Conservation (phyloP, 1,284 basidiomycete genomes). For the Dichomitus squalens region DNA sequence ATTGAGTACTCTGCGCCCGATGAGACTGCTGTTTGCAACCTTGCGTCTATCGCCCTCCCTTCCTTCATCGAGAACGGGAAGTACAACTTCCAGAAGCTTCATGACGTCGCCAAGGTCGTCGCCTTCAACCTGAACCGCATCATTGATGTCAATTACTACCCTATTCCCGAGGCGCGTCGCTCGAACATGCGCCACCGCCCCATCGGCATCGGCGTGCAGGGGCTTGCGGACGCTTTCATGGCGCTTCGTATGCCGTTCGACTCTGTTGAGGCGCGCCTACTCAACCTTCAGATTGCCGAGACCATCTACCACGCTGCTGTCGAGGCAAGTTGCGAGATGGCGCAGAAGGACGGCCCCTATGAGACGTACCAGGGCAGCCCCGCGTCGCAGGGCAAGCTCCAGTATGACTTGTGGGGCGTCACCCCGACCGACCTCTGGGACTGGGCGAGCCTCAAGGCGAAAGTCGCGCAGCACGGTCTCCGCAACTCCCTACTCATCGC, state of each 20-base stretch:
- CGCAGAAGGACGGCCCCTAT: conserved; percentile 83
- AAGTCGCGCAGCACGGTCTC: conserved; percentile 86
- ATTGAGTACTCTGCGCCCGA: conserved; percentile 98
- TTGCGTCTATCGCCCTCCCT: conserved; percentile 96
- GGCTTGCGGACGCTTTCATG: conserved; percentile 99
- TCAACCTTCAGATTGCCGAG: conserved; percentile 98
- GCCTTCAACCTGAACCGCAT: conserved; percentile 93
- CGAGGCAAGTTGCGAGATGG: conserved; percentile 92
- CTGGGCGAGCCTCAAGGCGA: conserved; percentile 88
- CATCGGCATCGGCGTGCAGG: conserved; percentile 97
- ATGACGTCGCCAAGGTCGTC: conserved; percentile 93
- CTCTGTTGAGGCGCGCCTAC: conserved; percentile 81
- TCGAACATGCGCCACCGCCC: conserved; percentile 99
- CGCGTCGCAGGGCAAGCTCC: conserved; percentile 85
- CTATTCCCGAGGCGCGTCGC: conserved; percentile 85
- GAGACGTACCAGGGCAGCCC: conserved; percentile 93
- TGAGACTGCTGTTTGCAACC: conserved; percentile 98
- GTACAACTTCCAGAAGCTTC: conserved; percentile 95
- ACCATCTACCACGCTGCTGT: conserved; percentile 98
- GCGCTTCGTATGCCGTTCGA: conserved; percentile 96
- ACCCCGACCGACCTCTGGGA: conserved; percentile 96
- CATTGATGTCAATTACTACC: conserved; percentile 95
- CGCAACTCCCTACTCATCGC: conserved; percentile 95
- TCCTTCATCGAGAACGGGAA: conserved; percentile 75
- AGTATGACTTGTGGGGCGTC: conserved; percentile 96